Conservation (phyloP, 345 rosid species). For the Murraya koenigii region DNA sequence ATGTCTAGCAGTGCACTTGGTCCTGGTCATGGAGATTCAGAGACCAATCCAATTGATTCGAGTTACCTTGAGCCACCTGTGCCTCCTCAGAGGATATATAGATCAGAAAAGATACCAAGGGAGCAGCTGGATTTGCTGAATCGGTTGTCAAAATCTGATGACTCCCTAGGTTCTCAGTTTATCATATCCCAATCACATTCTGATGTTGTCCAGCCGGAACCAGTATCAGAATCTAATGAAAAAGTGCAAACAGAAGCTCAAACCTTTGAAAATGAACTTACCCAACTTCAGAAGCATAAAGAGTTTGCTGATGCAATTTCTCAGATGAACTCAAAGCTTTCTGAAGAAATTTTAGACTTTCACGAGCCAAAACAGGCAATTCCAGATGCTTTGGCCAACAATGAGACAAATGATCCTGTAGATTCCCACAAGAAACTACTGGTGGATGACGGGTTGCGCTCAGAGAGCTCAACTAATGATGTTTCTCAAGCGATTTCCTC, state of each 20-base stretch:
- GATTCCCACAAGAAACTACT: slow-evolving; percentile 21
- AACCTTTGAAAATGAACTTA: slow-evolving; percentile 37
- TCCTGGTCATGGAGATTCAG: slow-evolving; percentile 39
- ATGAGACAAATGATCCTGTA: slow-evolving; percentile 9
- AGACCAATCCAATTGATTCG: slow-evolving; percentile 48
- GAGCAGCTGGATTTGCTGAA: slow-evolving; percentile 61
- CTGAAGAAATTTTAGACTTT: slow-evolving; percentile 35
- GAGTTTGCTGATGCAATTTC: slow-evolving; percentile 37
- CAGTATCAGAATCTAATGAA: slow-evolving; percentile 40
- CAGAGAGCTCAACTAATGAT: slow-evolving; percentile 29
- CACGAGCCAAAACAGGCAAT: slow-evolving; percentile 32
- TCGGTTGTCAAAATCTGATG: slow-evolving; percentile 73
- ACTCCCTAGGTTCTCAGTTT: slow-evolving; percentile 68
- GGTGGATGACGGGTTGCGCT: slow-evolving; percentile 16
- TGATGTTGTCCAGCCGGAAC: slow-evolving; percentile 39
- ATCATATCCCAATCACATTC: slow-evolving; percentile 48
- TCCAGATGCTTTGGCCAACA: slow-evolving; percentile 19
- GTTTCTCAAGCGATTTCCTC: slow-evolving; percentile 32
- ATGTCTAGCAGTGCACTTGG: slow-evolving; percentile 36
- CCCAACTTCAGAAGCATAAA: slow-evolving; percentile 38
- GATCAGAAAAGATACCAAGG: slow-evolving; percentile 75
- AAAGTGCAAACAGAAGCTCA: slow-evolving; percentile 33
- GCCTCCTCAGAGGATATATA: slow-evolving; percentile 53
- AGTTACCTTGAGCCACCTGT: slow-evolving; percentile 46
- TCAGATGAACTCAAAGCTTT: slow-evolving; percentile 36